phyloP scores from a whole-genome alignment of 306 rosid genomes.

The Sicyos edulis region DNA sequence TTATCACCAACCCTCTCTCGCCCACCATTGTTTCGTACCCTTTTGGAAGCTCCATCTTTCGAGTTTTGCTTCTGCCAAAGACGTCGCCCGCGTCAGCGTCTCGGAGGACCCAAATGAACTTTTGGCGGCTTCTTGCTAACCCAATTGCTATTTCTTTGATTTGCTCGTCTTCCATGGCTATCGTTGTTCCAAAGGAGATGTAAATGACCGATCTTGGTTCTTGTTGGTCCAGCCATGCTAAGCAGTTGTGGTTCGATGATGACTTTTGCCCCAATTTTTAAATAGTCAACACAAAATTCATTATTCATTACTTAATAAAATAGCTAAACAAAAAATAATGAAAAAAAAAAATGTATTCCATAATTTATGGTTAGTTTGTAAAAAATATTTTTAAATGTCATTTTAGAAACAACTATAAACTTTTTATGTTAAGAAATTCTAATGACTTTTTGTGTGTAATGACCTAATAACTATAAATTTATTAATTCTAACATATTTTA shows the following conservation, averaged over 20 bases:
- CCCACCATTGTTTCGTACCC: conserved; percentile 32
- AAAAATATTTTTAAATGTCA: no score
- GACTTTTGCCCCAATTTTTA: background rate
- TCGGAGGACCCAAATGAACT: conserved; percentile 63
- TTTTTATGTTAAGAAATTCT: no score
- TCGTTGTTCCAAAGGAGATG: conserved; percentile 68
- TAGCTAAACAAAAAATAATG: no score
- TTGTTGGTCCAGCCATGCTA: conserved; percentile 48
- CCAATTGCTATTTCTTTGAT: conserved; percentile 55
- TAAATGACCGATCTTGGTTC: conserved; percentile 41
- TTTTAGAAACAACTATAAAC: no score
- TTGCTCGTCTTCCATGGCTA: conserved; percentile 45
- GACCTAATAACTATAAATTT: no score
- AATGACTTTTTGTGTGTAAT: no score
- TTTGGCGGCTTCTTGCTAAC: conserved; percentile 48
- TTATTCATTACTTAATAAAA: background rate
- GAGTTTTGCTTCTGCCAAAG: background rate
- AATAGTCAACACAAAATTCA: background rate
- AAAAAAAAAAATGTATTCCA: no score
- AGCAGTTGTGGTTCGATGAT: conserved; percentile 6
- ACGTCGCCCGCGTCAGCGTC: conserved; percentile 60
- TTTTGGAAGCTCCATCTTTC: conserved; percentile 33
- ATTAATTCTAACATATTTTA: no score
- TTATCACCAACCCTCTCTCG: conserved; percentile 36
- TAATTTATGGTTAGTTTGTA: no score